Conservation (phyloP, 352 stramenopile genomes). For the Phytophthora meadii region DNA sequence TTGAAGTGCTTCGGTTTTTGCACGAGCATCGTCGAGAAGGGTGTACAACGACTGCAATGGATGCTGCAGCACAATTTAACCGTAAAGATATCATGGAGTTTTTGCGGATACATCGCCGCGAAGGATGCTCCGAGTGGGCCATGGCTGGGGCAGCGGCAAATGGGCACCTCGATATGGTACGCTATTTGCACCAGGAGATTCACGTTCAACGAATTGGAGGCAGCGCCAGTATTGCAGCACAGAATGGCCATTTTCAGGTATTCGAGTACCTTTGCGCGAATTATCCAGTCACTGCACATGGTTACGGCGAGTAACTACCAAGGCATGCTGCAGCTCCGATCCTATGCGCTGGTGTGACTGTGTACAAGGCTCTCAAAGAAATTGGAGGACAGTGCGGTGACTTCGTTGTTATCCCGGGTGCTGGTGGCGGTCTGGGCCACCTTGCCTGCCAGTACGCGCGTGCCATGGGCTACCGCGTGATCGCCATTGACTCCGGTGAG, state of each 20-base stretch:
- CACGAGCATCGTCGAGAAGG: constrained; percentile 22
- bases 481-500: constrained; percentile 69
- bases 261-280: constrained; percentile 27
- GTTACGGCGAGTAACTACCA: constrained; percentile 14
- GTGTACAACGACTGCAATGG: constrained; percentile 14
- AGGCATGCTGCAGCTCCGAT: constrained; percentile 53
- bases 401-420: constrained; percentile 64
- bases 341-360: constrained; percentile 88
- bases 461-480: constrained; percentile 72
- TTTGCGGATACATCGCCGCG: constrained; percentile 7
- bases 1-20: constrained; percentile 21
- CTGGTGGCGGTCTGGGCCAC: constrained; percentile 78
- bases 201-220: constrained; percentile 19
- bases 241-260: constrained; percentile 22
- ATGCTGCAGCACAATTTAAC: constrained; percentile 24
- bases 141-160: constrained; percentile 25
- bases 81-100: constrained; percentile 22
- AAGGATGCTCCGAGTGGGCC: constrained; percentile 28
- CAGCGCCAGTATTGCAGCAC: constrained; percentile 22
- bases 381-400: constrained; percentile 49
- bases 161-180: constrained; percentile 22
- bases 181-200: constrained; percentile 23
- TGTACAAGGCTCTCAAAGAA: constrained; percentile 80
- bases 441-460: constrained; percentile 79
- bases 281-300: constrained; percentile 14